Evolutionary conservation across 2,329 filamentous ascomycete species (phyloP).

Genomic region (Raffaelea arxii): DNA sequence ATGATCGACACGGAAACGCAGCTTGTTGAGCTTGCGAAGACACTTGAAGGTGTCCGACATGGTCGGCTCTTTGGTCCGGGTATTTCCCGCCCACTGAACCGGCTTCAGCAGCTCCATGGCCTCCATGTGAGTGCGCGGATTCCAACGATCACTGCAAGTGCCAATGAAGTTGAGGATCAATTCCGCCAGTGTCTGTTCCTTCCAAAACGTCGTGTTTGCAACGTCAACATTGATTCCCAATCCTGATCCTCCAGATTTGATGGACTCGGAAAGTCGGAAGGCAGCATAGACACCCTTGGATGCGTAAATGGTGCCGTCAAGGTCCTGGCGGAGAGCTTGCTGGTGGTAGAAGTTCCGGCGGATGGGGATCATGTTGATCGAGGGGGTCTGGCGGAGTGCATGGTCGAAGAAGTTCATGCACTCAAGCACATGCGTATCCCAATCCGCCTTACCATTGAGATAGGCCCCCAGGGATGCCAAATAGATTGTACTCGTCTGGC

Average conservation of each 20-base stretch:
- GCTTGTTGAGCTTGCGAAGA: slow-evolving; percentile 41
- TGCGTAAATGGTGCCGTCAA: slow-evolving; percentile 55
- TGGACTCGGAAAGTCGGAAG: slow-evolving; percentile 59
- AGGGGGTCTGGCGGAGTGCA: slow-evolving; percentile 70
- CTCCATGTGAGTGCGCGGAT: slow-evolving; percentile 13
- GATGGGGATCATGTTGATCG: slow-evolving; percentile 55
- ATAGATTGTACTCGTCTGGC: slow-evolving; percentile 56
- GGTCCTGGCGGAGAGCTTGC: slow-evolving; percentile 33
- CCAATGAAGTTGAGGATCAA: slow-evolving; percentile 22
- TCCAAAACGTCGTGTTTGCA: slow-evolving; percentile 86
- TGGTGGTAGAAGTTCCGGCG: slow-evolving; percentile 74
- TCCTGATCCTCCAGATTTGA: slow-evolving; percentile 38
- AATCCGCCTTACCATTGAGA: slow-evolving; percentile 47
- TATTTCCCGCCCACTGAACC: slow-evolving; percentile 12
- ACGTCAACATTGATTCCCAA: slow-evolving; percentile 84
- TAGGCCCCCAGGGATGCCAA: slow-evolving; percentile 59
- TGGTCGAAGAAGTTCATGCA: slow-evolving; percentile 87
- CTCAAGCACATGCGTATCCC: slow-evolving; percentile 61
- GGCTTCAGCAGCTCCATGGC: slow-evolving; percentile 26
- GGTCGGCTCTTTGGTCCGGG: slow-evolving; percentile 15
- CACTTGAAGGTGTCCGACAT: slow-evolving; percentile 44
- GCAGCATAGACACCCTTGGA: slow-evolving; percentile 87
- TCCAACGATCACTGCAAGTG: slow-evolving; percentile 15
- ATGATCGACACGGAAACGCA: slow-evolving; percentile 49
- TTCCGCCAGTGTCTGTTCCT: slow-evolving; percentile 27